Base-by-base conservation (phyloP, 768 basidiomycete species). In the Lentinula aciculospora region DNA sequence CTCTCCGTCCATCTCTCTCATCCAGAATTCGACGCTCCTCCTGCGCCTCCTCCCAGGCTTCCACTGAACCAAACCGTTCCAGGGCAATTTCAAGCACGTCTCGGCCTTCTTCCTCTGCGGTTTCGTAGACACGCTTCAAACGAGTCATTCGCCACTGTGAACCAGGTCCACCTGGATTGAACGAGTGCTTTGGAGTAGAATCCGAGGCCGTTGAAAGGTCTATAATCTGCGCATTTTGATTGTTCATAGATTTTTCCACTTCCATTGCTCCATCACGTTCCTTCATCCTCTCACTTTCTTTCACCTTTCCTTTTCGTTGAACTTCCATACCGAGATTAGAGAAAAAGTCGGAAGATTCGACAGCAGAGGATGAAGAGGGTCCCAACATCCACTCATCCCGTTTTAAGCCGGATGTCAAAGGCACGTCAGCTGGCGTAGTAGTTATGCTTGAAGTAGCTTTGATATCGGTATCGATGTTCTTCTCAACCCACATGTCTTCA, bases 91-190 rank as follows among this genome's bases (percentile, higher is more conserved):
- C 82, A 62, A 92, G 87, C 10, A 92, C 68, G 0, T 84, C 67
- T 4, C 77, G 72, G 4, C 82, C 81, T 69, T 95, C 93, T 65
- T 98, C 95, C 58, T 92, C 86, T 0, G 90, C 93, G 2, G 89
- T 81, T 68, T 98, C 96, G 66, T 92, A 95, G 1, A 93, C 88
- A 15, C 91, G 81, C 39, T 86, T 83, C 0, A 99, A 82, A 64
- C 94, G 93, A 86, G 92, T 94, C 97, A 98, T 98, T 15, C 97
- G 86, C 96, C 97, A 99, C 67, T 85, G 86, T 2, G 92, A 93
- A 10, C 96, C 96, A 4, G 94, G 89, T 1, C 93, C 94, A 2
- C 96, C 96, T 0, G 94, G 92, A 0, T 81, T 83, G 56, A 75
- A 68, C 21, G 81, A 66, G 68, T 80, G 83, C 4, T 78, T 71